phyloP scores from a whole-genome alignment of 495 filamentous ascomycete genomes.

The Cercophora sp. region DNA sequence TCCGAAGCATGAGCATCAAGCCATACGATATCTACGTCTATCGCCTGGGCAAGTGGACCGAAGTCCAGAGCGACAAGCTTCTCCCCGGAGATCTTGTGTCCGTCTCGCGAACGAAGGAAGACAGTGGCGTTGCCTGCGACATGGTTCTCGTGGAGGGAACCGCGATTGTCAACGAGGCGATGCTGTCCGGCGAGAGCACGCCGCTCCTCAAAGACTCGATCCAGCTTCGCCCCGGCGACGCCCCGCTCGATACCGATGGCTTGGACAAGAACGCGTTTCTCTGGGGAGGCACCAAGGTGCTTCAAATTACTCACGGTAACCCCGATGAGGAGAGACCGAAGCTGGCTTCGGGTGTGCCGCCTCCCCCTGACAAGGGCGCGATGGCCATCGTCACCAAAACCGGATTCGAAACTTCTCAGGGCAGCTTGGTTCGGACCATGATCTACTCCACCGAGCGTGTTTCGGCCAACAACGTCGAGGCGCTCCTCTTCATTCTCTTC shows the following conservation, averaged over 20 bases:
- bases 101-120: conserved; percentile 91
- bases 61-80: conserved; percentile 89
- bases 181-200: conserved; percentile 97
- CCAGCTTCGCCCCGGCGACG: conserved; percentile 81
- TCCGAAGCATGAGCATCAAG: conserved; percentile 99
- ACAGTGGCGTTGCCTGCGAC: conserved; percentile 94
- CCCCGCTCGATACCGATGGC: conserved; percentile 81
- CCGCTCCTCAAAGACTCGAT: conserved; percentile 95
- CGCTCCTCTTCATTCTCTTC: conserved; percentile 94
- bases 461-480: conserved; percentile 93
- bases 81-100: conserved; percentile 95
- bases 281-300: conserved; percentile 94
- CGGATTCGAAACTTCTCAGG: conserved; percentile 97
- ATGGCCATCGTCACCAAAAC: conserved; percentile 95
- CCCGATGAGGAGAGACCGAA: conserved; percentile 66
- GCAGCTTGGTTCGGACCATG: conserved; percentile 96
- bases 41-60: conserved; percentile 77
- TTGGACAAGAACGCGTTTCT: conserved; percentile 96
- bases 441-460: conserved; percentile 99
- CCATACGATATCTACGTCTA: conserved; percentile 92
- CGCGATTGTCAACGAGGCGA: conserved; percentile 98
- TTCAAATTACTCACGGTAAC: conserved; percentile 85
- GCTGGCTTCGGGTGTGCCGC: conserved; percentile 65
- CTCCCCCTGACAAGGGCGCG: conserved; percentile 84
- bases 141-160: conserved; percentile 93